A percentile compares a stretch with the other conserved stretches of the same genome.
These are phyloP conservation scores for Boletus edulis DNA, from an alignment of 768 basidiomycete species.

Conservation along the genomic window DNA sequence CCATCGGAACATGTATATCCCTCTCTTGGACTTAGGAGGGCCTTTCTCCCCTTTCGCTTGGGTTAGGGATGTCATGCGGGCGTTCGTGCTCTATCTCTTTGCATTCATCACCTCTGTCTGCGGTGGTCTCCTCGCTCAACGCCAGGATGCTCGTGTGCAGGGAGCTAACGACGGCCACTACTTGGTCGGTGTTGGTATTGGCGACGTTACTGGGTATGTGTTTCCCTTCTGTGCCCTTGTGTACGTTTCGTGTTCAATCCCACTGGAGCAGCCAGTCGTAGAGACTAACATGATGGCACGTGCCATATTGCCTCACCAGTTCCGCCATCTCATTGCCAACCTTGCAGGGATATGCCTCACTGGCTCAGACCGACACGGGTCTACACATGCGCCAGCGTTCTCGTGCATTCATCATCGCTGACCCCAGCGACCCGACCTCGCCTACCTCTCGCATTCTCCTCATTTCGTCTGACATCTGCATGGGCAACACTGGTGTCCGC, in stretches of 20 bases:
- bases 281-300: slow-evolving; percentile 83
- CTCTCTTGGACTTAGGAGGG: slow-evolving; percentile 14
- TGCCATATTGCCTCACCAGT: neutral
- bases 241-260: neutral
- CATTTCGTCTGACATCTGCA: slow-evolving; percentile 80
- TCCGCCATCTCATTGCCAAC: neutral
- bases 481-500: slow-evolving; percentile 77
- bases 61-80: slow-evolving; percentile 39
- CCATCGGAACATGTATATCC: slow-evolving; percentile 18
- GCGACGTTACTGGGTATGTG: slow-evolving; percentile 71
- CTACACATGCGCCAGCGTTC: slow-evolving; percentile 78
- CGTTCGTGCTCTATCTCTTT: slow-evolving; percentile 41
- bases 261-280: slow-evolving; percentile 56
- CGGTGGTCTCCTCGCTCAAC: slow-evolving; percentile 26
- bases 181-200: slow-evolving; percentile 39
- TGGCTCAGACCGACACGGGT: slow-evolving; percentile 67
- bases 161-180: slow-evolving; percentile 17
- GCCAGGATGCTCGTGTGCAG: neutral
- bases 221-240: neutral
- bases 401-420: slow-evolving; percentile 74
- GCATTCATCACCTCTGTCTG: slow-evolving; percentile 39
- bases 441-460: slow-evolving; percentile 65
- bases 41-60: slow-evolving; percentile 16
- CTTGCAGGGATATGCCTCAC: slow-evolving; percentile 61
- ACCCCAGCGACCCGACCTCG: slow-evolving; percentile 26